phyloP scores from a whole-genome alignment of 1,284 basidiomycete species.

The Meripilus lineatus region DNA sequence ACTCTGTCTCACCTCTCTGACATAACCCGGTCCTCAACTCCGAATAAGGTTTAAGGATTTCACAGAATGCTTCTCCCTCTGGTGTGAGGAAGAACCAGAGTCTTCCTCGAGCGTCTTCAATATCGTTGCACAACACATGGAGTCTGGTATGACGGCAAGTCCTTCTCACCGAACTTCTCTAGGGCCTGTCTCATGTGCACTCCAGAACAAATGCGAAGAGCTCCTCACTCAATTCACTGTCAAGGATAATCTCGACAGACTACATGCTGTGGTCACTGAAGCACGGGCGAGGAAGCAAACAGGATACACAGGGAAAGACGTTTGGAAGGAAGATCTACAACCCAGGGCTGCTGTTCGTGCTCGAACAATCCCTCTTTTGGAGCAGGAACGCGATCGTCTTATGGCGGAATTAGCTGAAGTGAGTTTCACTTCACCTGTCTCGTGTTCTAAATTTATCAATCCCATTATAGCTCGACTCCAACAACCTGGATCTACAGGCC shows the following conservation, averaged over 20 bases:
- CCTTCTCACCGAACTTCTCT: background rate
- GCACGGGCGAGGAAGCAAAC: slow-evolving; percentile 59
- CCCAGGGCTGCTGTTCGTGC: slow-evolving; percentile 58
- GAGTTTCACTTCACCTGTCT: slow-evolving; percentile 5
- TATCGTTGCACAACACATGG: slow-evolving; percentile 64
- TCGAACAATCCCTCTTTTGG: slow-evolving; percentile 53
- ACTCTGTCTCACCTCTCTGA: background rate
- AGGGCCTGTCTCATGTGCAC: slow-evolving; percentile 1
- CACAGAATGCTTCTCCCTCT: slow-evolving; percentile 68
- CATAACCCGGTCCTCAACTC: background rate
- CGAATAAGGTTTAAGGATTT: slow-evolving; percentile 68
- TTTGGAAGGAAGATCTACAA: slow-evolving; percentile 57
- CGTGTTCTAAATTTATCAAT: background rate
- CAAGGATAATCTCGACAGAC: slow-evolving; percentile 59
- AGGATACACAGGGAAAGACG: slow-evolving; percentile 41
- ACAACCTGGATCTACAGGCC: slow-evolving; percentile 44
- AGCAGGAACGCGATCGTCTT: slow-evolving; percentile 48
- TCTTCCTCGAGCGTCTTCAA: slow-evolving; percentile 62
- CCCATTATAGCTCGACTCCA: slow-evolving; percentile 44
- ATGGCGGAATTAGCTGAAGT: slow-evolving; percentile 47
- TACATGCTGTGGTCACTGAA: slow-evolving; percentile 64
- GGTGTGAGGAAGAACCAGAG: slow-evolving; percentile 69
- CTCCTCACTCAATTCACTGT: slow-evolving; percentile 61
- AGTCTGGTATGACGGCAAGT: slow-evolving; percentile 56
- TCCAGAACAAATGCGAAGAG: slow-evolving; percentile 41